Evolutionary conservation across 768 basidiomycete genomes (phyloP).

Genomic region (Auriculariales sp.): DNA sequence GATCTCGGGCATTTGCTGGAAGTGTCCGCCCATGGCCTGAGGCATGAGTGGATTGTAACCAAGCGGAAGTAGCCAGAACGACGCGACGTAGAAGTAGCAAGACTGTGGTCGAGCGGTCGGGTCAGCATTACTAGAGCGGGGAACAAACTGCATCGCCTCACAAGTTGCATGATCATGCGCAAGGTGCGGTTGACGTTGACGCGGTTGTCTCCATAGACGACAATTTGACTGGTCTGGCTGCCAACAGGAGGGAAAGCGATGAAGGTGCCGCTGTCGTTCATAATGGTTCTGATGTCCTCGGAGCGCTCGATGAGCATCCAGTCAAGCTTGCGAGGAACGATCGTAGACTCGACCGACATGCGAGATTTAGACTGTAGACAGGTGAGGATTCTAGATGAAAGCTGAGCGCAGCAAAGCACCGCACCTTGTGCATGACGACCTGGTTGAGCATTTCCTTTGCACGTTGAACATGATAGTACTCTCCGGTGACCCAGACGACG

Average conservation of each 20-base stretch:
- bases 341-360: conserved; percentile 84
- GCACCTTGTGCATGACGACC: conserved; percentile 72
- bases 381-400: not conserved
- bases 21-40: conserved; percentile 56
- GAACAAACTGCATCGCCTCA: no score
- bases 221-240: conserved; percentile 82
- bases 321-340: conserved; percentile 91
- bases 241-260: conserved; percentile 89
- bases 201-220: conserved; percentile 84
- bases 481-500: conserved; percentile 91
- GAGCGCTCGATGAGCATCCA: conserved; percentile 97
- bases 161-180: conserved; percentile 86
- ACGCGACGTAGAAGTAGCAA: conserved; percentile 92
- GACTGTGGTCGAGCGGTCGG: conserved; percentile 33
- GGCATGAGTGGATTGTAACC: conserved; percentile 88
- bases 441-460: conserved; percentile 92
- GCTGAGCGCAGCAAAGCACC: conserved; percentile 8
- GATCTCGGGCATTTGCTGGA: conserved; percentile 67
- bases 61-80: conserved; percentile 88
- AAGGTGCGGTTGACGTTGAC: conserved; percentile 93
- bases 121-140: not conserved
- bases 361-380: conserved; percentile 62
- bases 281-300: conserved; percentile 82
- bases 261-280: conserved; percentile 94
- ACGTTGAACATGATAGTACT: conserved; percentile 90